Conservation (phyloP, 2,329 filamentous ascomycete species). For the Cordyceps pruinosa region DNA sequence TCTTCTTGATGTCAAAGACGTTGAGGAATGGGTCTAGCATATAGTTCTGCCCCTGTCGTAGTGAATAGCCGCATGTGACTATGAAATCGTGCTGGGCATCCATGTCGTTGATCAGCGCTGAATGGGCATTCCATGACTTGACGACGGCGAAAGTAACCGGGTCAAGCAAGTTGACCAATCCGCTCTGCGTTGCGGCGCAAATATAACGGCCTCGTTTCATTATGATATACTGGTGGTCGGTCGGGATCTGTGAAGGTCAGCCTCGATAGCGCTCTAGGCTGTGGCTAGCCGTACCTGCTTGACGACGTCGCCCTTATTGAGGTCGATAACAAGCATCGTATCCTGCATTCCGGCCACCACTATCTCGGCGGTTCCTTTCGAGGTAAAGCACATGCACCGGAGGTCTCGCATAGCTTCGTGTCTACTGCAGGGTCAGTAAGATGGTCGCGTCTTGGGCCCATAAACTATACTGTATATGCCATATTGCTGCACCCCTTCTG, state of each 20-base stretch:
- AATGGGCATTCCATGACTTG: slow-evolving; percentile 87
- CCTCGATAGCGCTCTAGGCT: not conserved
- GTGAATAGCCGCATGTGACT: slow-evolving; percentile 88
- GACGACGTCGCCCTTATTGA: slow-evolving; percentile 62
- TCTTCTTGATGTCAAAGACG: slow-evolving; percentile 89
- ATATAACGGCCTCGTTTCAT: slow-evolving; percentile 91
- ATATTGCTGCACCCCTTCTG: slow-evolving; percentile 74
- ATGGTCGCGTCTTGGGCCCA: not conserved
- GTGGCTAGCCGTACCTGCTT: slow-evolving; percentile 47
- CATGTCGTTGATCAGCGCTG: slow-evolving; percentile 88
- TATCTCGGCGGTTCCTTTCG: slow-evolving; percentile 74
- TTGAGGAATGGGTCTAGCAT: slow-evolving; percentile 91
- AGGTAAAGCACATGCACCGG: slow-evolving; percentile 91
- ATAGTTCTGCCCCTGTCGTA: slow-evolving; percentile 63
- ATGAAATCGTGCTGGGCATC: slow-evolving; percentile 93
- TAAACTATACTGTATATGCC: slow-evolving; percentile 67
- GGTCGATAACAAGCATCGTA: slow-evolving; percentile 71
- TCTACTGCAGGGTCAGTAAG: slow-evolving; percentile 32
- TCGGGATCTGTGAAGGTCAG: slow-evolving; percentile 50
- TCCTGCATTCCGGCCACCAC: slow-evolving; percentile 82
- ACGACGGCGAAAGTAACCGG: slow-evolving; percentile 68
- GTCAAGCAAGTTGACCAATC: slow-evolving; percentile 80
- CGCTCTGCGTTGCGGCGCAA: slow-evolving; percentile 79
- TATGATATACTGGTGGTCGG: slow-evolving; percentile 73
- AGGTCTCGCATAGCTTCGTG: slow-evolving; percentile 76